Base-by-base conservation (phyloP, 73 alveolate species). In the Stentor roeselii region DNA sequence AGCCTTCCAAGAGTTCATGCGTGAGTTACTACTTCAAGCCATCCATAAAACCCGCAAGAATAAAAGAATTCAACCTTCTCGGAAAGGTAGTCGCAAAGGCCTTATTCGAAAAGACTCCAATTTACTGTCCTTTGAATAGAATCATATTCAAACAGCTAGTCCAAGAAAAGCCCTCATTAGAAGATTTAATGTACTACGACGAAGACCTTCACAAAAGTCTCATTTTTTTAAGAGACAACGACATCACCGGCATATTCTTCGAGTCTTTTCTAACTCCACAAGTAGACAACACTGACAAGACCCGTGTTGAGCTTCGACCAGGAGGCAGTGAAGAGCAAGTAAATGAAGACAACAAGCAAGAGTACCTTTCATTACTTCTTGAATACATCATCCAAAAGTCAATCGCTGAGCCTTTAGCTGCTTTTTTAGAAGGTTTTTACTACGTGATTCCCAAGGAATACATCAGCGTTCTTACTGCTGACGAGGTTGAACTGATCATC, bases 51-150 rank as follows among this genome's bases (percentile, higher is more conserved):
- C 36, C 14, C 32, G 36, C 84, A 37, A 34, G 84, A 40, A n/a
- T 15, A 36, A 76, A 76, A 14, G 84, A 76, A 83, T 89, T 61
- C 78, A 86, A 75, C 60, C 88, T 94, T 84, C 91, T 92, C 3
- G 98, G 98, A 1, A 88, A 82, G 74, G 87, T 94, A 3, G 75
- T 94, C 21, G 98, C 96, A 15, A 94, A 94, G 82, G 92, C 96
- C 35, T 67, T 92, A 36, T 94, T 94, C 86, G 98, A 94, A 39
- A 93, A 93, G 60, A 88, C 90, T 27, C 96, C 98, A 35, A 75
- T 94, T 27, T 75, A 86, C 39, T 82, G 86, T 27, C 86, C 77
- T 36, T 89, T 94, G 21, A 88, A 78, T 59, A 60, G 86, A 42
- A 60, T 86, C 59, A 87, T 94, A 0, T 86, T 94, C 3, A 94